These are phyloP conservation scores for Chloropicon primus DNA, from an alignment of 139 green algal genomes.

Conservation along the genomic window DNA sequence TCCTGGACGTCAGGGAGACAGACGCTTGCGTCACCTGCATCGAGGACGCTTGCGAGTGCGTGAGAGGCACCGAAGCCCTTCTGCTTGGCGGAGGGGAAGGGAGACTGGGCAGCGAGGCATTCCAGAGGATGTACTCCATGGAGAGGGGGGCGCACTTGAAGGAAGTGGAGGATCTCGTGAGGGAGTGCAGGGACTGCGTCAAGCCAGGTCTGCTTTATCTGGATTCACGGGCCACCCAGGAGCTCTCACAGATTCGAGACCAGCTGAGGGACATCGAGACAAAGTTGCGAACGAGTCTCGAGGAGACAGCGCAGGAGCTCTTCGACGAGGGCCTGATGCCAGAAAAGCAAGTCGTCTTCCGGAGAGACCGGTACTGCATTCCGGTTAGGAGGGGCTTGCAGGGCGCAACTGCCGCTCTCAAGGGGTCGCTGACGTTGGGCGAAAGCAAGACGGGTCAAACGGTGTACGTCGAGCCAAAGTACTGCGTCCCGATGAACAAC, in stretches of 20 bases:
- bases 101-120: too few species aligned
- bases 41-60: not conserved
- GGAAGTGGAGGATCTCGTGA: not conserved
- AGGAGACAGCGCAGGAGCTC: not conserved
- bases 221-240: not conserved
- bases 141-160: not conserved
- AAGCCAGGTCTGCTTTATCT: not conserved
- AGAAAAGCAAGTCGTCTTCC: not conserved
- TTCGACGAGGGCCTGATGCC: not conserved
- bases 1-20: not conserved
- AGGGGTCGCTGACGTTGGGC: not conserved
- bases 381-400: not conserved
- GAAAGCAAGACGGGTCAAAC: not conserved
- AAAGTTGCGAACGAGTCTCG: not conserved
- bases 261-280: not conserved
- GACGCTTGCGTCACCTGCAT: not conserved
- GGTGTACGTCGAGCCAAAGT: not conserved
- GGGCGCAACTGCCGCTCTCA: not conserved
- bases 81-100: too few species aligned
- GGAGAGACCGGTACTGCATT: not conserved
- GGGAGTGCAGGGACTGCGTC: not conserved
- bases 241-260: not conserved
- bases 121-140: not conserved
- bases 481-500: constrained; percentile 5
- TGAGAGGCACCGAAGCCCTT: not conserved